Evolutionary conservation across 805 yeast species (phyloP).

Genomic region (Zygoascus tannicola): DNA sequence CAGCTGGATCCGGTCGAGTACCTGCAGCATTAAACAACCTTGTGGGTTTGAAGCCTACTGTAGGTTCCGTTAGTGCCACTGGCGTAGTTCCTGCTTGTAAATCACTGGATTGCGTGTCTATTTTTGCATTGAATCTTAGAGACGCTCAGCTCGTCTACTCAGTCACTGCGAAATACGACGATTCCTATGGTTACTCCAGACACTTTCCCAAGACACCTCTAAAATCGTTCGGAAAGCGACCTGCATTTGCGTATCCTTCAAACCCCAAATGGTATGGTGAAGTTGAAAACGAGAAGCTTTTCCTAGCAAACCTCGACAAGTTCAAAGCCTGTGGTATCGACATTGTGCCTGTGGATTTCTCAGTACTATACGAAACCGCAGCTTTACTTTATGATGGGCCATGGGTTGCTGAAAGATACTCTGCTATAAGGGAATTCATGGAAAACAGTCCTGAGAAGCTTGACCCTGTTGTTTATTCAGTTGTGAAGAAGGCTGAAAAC

Average conservation of each 20-base stretch:
- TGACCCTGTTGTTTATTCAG: conserved; percentile 74
- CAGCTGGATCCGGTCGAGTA: conserved; percentile 97
- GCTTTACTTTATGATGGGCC: conserved; percentile 90
- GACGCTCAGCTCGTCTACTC: conserved; percentile 79
- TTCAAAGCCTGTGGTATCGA: conserved; percentile 48
- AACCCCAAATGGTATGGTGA: conserved; percentile 75
- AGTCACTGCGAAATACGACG: conserved; percentile 65
- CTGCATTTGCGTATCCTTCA: conserved; percentile 70
- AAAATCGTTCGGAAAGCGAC: conserved; percentile 45
- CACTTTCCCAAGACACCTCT: conserved; percentile 59
- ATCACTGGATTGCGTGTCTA: conserved; percentile 85
- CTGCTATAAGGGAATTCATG: conserved; percentile 65
- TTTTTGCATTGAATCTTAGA: conserved; percentile 63
- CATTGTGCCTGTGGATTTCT: conserved; percentile 57
- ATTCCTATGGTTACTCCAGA: conserved; percentile 72
- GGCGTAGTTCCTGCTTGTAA: conserved; percentile 99
- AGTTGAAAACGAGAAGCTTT: conserved; percentile 62
- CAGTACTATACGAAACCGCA: conserved; percentile 72
- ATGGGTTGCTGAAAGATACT: conserved; percentile 96
- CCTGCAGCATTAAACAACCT: conserved; percentile 92
- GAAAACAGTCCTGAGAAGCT: conserved; percentile 64
- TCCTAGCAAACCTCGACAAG: conserved; percentile 47
- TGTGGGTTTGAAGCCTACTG: conserved; percentile 87
- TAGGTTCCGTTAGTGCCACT: conserved; percentile 72
- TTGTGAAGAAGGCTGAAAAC: conserved; percentile 69